Conservation (phyloP, 2,329 filamentous ascomycete genomes). For the Periglandula ipomoeae region DNA sequence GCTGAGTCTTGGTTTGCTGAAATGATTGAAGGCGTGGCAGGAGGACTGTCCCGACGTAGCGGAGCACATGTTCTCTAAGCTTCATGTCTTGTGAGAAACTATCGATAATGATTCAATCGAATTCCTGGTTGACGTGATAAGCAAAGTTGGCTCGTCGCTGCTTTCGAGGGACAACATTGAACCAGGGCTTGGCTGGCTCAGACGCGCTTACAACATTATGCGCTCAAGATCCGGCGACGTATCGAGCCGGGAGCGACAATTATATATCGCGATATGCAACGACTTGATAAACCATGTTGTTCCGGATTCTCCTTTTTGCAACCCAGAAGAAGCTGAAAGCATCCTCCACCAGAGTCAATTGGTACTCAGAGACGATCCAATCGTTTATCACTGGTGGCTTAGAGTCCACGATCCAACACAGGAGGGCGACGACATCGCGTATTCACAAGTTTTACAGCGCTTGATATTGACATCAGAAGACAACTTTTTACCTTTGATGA, state of each 20-base stretch:
- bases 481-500: slow-evolving; percentile 53
- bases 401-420: slow-evolving; percentile 49
- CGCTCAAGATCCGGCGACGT: slow-evolving; percentile 42
- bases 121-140: slow-evolving; percentile 56
- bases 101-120: slow-evolving; percentile 46
- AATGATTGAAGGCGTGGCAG: slow-evolving; percentile 54
- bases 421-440: slow-evolving; percentile 32
- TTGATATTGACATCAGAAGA: slow-evolving; percentile 55
- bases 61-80: slow-evolving; percentile 65
- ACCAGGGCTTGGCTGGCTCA: slow-evolving; percentile 62
- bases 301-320: slow-evolving; percentile 32
- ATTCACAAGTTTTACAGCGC: slow-evolving; percentile 43
- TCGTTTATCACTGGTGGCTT: slow-evolving; percentile 59
- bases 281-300: slow-evolving; percentile 48
- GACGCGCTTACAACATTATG: slow-evolving; percentile 54
- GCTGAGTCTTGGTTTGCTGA: slow-evolving; percentile 11
- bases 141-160: slow-evolving; percentile 60
- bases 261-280: slow-evolving; percentile 59
- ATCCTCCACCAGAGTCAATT: slow-evolving; percentile 53
- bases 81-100: slow-evolving; percentile 27
- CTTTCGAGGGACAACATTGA: slow-evolving; percentile 41
- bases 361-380: slow-evolving; percentile 53
- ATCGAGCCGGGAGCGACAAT: slow-evolving; percentile 51
- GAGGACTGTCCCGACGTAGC: slow-evolving; percentile 65
- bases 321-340: slow-evolving; percentile 41